A percentile compares a stretch with the other conserved stretches of the same genome.
phyloP scores from a whole-genome alignment of 345 rosid genomes.

The Raphanus raphanistrum region DNA sequence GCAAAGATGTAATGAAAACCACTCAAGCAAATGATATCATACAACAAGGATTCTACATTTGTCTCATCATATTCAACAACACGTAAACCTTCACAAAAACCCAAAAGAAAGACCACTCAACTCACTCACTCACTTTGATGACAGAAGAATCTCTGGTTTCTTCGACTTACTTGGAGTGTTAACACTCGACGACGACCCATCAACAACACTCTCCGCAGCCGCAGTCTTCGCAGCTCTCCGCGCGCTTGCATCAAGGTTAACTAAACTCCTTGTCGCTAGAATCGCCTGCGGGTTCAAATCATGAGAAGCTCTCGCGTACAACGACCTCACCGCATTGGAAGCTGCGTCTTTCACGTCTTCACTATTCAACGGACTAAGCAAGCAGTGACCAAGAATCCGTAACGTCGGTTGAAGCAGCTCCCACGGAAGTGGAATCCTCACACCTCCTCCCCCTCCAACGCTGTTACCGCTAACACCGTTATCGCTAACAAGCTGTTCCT shows the following conservation, averaged over 20 bases:
- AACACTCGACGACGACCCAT: conserved; percentile 60
- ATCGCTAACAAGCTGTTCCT: conserved; percentile 24
- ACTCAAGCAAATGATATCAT: conserved; percentile 18
- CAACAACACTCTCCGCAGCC: conserved; percentile 41
- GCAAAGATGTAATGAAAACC: conserved; percentile 4
- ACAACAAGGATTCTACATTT: conserved; percentile 17
- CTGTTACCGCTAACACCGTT: conserved; percentile 18
- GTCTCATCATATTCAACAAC: conserved; percentile 22
- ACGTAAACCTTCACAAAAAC: conserved; percentile 29
- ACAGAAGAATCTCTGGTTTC: conserved; percentile 84
- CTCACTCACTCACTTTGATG: conserved; percentile 61
- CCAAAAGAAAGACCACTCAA: not conserved
- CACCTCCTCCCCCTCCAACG: conserved; percentile 32
- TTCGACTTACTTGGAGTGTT: conserved; percentile 83
- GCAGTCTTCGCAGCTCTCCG: conserved; percentile 55
- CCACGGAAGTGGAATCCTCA: conserved; percentile 92
- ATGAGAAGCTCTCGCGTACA: conserved; percentile 93
- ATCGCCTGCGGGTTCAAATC: conserved; percentile 91
- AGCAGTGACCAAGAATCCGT: conserved; percentile 81
- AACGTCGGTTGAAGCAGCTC: conserved; percentile 79
- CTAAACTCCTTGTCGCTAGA: conserved; percentile 74
- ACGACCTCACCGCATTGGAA: conserved; percentile 65
- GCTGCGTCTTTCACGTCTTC: conserved; percentile 80
- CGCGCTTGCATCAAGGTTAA: conserved; percentile 77
- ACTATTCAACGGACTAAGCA: conserved; percentile 73